Evolutionary conservation across 176 grass and related monocot genomes (phyloP).

Genomic region (Musa beccarii): DNA sequence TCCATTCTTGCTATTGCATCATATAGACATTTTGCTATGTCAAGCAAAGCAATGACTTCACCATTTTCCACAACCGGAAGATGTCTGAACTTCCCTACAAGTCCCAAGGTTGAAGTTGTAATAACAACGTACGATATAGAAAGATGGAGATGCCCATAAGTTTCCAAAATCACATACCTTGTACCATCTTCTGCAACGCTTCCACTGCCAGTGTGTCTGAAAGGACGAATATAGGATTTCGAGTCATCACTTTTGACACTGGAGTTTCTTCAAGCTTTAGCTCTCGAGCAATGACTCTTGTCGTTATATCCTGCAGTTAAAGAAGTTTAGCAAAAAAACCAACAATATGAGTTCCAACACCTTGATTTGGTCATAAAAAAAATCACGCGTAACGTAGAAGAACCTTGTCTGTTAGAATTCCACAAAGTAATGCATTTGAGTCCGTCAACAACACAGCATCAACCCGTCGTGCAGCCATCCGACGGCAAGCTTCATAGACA

Average conservation of each 20-base stretch:
- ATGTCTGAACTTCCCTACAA: constrained; percentile 97
- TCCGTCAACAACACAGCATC: constrained; percentile 86
- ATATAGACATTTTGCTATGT: constrained; percentile 98
- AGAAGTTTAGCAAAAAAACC: background rate
- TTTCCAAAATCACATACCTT: constrained; percentile 37
- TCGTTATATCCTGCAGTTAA: constrained; percentile 57
- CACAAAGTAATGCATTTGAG: constrained; percentile 83
- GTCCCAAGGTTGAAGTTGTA: constrained; percentile 1
- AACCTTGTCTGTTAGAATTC: constrained; percentile 97
- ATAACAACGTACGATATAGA: background rate
- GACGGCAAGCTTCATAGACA: constrained; percentile 66
- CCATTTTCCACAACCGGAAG: constrained; percentile 89
- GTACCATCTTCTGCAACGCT: constrained; percentile 98
- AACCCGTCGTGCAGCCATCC: constrained; percentile 71
- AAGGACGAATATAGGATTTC: constrained; percentile 86
- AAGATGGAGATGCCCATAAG: background rate
- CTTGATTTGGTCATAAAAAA: background rate
- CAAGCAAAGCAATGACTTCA: constrained; percentile 87
- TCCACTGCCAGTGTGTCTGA: constrained; percentile 82
- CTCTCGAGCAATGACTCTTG: constrained; percentile 79
- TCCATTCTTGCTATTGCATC: constrained; percentile 98
- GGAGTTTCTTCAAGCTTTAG: constrained; percentile 93
- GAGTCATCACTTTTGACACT: constrained; percentile 90
- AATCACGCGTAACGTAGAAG: background rate
- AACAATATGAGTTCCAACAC: background rate